Evolutionary conservation across 768 basidiomycete genomes (phyloP).

Genomic region (Postia placenta): DNA sequence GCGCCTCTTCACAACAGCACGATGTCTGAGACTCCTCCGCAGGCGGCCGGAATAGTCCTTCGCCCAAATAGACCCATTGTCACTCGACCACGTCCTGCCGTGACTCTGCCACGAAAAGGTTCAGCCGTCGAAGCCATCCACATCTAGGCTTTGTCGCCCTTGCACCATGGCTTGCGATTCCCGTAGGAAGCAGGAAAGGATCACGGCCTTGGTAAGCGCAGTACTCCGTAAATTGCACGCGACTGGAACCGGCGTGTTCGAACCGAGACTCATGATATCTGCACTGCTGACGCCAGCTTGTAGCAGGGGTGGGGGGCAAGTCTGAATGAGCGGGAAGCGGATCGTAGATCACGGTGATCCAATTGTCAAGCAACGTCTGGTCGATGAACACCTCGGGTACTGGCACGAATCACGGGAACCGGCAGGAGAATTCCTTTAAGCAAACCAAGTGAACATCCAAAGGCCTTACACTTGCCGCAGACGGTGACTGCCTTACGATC

Average conservation of each 20-base stretch:
- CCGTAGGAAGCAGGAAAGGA: conserved; percentile 71
- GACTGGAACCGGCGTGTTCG: conserved; percentile 72
- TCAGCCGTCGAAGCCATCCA: too few relatives aligned
- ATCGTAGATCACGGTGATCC: too few relatives aligned
- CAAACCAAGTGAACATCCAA: conserved; percentile 62
- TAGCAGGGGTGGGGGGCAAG: too few relatives aligned
- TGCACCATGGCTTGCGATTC: neutral
- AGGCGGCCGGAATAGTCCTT: too few relatives aligned
- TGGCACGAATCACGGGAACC: conserved; percentile 53
- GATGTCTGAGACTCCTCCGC: too few relatives aligned
- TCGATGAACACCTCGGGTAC: conserved; percentile 52
- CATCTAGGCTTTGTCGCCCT: too few relatives aligned
- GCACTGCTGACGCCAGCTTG: too few relatives aligned
- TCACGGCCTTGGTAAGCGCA: conserved; percentile 62
- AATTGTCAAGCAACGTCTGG: too few relatives aligned
- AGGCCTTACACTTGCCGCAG: too few relatives aligned
- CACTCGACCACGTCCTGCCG: conserved; percentile 40
- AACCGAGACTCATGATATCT: conserved; percentile 63
- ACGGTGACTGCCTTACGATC: too few relatives aligned
- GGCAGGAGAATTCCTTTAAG: conserved; percentile 65
- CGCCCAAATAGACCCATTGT: conserved; percentile 30
- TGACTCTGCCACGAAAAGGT: neutral
- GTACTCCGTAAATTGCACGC: conserved; percentile 73
- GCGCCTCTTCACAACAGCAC: too few relatives aligned
- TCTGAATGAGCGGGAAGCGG: conserved; percentile 60